Evolutionary conservation across 768 basidiomycete genomes (phyloP).

Genomic region (Leccinum ochraceum): DNA sequence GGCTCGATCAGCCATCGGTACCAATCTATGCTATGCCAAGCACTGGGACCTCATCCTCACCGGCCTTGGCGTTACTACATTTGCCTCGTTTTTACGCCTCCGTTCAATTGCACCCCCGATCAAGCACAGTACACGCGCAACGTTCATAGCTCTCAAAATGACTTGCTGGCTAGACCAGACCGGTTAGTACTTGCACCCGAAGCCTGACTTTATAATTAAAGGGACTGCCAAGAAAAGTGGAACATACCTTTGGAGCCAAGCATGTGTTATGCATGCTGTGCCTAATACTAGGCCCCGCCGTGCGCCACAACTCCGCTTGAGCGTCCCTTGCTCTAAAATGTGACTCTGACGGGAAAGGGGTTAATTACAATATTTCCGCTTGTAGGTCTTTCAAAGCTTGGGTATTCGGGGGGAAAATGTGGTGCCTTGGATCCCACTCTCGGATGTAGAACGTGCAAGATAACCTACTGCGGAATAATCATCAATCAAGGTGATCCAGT

Average conservation of each 20-base stretch:
- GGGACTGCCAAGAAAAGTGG: conserved; percentile 11
- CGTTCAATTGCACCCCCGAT: not conserved
- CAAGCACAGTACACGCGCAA: not conserved
- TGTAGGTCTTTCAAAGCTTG: not conserved
- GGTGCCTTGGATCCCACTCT: not conserved
- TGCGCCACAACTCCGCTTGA: not conserved
- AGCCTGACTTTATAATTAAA: conserved; percentile 1
- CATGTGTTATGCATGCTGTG: conserved; percentile 6
- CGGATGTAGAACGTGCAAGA: not conserved
- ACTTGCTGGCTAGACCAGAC: not conserved
- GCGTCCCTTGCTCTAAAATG: conserved; percentile 2
- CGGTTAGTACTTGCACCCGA: not conserved
- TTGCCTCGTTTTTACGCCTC: not conserved
- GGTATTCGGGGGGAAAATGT: not conserved
- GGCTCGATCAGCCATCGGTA: not conserved
- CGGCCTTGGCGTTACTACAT: not conserved
- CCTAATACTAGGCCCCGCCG: not conserved
- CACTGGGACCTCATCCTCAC: not conserved
- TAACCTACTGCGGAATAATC: not conserved
- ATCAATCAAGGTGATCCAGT: not conserved
- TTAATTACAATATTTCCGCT: not conserved
- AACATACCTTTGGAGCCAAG: not conserved
- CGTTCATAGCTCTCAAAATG: not conserved
- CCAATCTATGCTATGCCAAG: not conserved
- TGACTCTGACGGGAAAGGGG: not conserved